Evolutionary conservation across 164 flowering plant species (phyloP).

Genomic region (Piper betle): DNA sequence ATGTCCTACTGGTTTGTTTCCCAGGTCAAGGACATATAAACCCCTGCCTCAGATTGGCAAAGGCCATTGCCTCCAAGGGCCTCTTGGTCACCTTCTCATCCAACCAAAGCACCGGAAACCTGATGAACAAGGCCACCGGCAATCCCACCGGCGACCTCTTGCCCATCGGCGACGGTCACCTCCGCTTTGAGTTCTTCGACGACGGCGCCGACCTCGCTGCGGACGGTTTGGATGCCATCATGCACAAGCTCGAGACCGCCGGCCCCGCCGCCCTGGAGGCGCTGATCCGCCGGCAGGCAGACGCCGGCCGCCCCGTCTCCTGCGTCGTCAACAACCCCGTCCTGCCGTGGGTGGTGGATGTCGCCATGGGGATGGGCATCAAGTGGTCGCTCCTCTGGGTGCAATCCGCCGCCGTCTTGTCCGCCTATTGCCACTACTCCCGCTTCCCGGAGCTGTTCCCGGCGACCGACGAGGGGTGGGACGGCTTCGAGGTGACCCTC

Average conservation of each 20-base stretch:
- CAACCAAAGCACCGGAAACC: slow-evolving; percentile 21
- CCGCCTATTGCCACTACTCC: slow-evolving; percentile 42
- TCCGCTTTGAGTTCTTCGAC: slow-evolving; percentile 55
- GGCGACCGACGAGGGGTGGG: neutral
- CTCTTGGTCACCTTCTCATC: slow-evolving; percentile 37
- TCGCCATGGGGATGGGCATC: slow-evolving; percentile 34
- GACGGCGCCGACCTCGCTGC: slow-evolving; percentile 35
- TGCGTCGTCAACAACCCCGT: slow-evolving; percentile 65
- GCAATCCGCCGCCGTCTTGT: slow-evolving; percentile 58
- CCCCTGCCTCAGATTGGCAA: slow-evolving; percentile 18
- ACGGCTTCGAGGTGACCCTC: slow-evolving; percentile 31
- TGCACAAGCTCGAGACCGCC: slow-evolving; percentile 29
- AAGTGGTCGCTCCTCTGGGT: slow-evolving; percentile 65
- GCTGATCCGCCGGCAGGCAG: slow-evolving; percentile 23
- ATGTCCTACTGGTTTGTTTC: slow-evolving; percentile 19
- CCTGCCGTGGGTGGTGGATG: slow-evolving; percentile 68
- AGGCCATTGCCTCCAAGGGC: slow-evolving; percentile 18
- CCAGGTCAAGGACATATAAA: slow-evolving; percentile 23
- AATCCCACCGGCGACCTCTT: slow-evolving; percentile 10
- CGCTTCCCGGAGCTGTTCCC: slow-evolving; percentile 41
- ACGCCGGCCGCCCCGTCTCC: slow-evolving; percentile 38
- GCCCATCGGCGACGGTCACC: slow-evolving; percentile 37
- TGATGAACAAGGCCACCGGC: slow-evolving; percentile 24
- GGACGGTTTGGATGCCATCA: slow-evolving; percentile 21
- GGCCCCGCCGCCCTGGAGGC: slow-evolving; percentile 25